A percentile compares a stretch with the other conserved stretches of the same genome.
phyloP scores from a whole-genome alignment of 2,329 filamentous ascomycete genomes.

The Paecilomyces sp. region DNA sequence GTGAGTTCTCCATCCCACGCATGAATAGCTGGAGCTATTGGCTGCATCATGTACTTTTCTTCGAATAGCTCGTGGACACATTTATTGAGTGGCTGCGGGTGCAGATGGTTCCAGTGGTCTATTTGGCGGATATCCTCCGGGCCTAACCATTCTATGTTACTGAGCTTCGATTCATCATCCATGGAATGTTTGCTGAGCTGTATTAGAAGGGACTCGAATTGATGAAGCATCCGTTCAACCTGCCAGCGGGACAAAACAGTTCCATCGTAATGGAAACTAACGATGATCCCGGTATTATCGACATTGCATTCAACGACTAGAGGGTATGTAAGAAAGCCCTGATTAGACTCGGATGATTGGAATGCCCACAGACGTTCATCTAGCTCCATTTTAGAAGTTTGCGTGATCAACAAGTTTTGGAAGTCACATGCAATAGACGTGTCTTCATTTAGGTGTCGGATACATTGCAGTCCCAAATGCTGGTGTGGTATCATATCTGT shows the following conservation, averaged over 20 bases:
- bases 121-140: constrained; percentile 26
- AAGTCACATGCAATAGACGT: constrained; percentile 39
- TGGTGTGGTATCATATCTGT: constrained; percentile 57
- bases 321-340: constrained; percentile 52
- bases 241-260: constrained; percentile 46
- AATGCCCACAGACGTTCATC: constrained; percentile 21
- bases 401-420: constrained; percentile 41
- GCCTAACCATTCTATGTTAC: constrained; percentile 24
- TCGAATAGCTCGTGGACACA: constrained; percentile 27
- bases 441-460: constrained; percentile 47
- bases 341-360: constrained; percentile 47
- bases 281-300: constrained; percentile 44
- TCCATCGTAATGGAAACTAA: constrained; percentile 61
- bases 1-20: constrained; percentile 30
- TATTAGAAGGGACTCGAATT: constrained; percentile 37
- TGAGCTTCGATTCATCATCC: constrained; percentile 14
- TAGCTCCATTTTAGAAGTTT: constrained; percentile 18
- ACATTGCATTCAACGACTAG: constrained; percentile 61
- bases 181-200: constrained; percentile 23
- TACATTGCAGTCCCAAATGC: constrained; percentile 51
- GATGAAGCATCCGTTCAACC: constrained; percentile 48
- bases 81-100: constrained; percentile 15
- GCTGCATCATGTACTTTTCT: constrained; percentile 16
- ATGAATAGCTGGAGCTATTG: constrained; percentile 23
- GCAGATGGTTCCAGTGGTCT: constrained; percentile 22